A percentile compares a stretch with the other conserved stretches of the same genome.
These are phyloP conservation scores for Cladobotryum protrusum DNA, from an alignment of 2,329 filamentous ascomycete species.

Conservation along the genomic window DNA sequence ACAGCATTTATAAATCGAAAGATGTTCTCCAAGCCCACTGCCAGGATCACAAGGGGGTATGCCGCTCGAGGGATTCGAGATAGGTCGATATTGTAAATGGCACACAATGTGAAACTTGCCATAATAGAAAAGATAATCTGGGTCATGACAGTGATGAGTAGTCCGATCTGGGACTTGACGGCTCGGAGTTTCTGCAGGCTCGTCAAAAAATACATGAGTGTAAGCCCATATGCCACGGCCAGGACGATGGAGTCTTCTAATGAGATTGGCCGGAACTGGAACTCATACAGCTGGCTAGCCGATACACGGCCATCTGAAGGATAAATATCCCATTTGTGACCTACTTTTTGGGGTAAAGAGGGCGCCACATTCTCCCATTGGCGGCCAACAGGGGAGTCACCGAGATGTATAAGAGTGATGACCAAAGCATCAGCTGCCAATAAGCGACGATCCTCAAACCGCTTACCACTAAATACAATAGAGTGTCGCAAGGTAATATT, in stretches of 20 bases:
- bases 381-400: slow-evolving; percentile 56
- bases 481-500: slow-evolving; percentile 71
- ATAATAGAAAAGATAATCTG: slow-evolving; percentile 68
- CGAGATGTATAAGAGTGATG: slow-evolving; percentile 66
- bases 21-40: slow-evolving; percentile 73
- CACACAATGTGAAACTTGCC: slow-evolving; percentile 75
- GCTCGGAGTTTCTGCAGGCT: slow-evolving; percentile 65
- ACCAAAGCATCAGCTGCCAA: slow-evolving; percentile 71
- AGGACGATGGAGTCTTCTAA: slow-evolving; percentile 58
- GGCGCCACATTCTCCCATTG: slow-evolving; percentile 59
- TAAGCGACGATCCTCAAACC: slow-evolving; percentile 60
- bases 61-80: slow-evolving; percentile 67
- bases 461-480: slow-evolving; percentile 77
- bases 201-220: slow-evolving; percentile 57
- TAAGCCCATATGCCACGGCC: slow-evolving; percentile 57
- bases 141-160: slow-evolving; percentile 62
- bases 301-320: slow-evolving; percentile 49
- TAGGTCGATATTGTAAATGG: slow-evolving; percentile 67
- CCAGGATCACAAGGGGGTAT: slow-evolving; percentile 70
- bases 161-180: slow-evolving; percentile 67
- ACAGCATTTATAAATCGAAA: slow-evolving; percentile 74
- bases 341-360: slow-evolving; percentile 42
- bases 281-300: slow-evolving; percentile 64
- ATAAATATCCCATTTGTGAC: slow-evolving; percentile 58
- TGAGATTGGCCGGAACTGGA: slow-evolving; percentile 70